Evolutionary conservation across 768 basidiomycete genomes (phyloP), one percentile per base, ranked within the genome.

Genomic region (Tulasnella sp.): DNA sequence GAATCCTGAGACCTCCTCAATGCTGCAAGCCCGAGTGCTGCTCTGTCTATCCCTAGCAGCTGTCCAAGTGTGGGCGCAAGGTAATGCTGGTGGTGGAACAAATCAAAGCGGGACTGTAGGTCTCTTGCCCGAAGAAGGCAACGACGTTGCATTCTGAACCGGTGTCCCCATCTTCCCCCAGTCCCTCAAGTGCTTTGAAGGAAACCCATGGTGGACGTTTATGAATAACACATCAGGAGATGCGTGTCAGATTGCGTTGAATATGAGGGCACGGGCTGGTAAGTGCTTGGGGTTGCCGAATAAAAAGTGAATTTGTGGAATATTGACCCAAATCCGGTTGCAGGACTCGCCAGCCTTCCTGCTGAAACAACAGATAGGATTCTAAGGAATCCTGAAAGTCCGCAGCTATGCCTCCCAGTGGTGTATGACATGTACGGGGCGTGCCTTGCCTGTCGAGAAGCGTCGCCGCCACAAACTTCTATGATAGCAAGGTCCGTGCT

Each of bases 41-140:
- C 73, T 44, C 73, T 74, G 32, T 26, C 73, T 55, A 0, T 35
- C 32, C 32, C 73, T 35, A 15, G 46, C 32, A 74, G 61, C 61
- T 35, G 11, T 35, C 61, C 61, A 67, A 67, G 61, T 67, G 32
- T 67, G 61, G 61, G 61, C 61, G 61, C 61, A 67, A 67, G 61
- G 26, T 32, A 23, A 6, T 13, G 26, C 26, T 32, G 29, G 61
- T 32, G 16, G 29, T 67, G 51, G 51, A 51, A 6, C 51, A 51
- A 32, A 29, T 16, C 29, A 67, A 35, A 67, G 61, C 32, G 32
- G 61, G 29, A 67, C 61, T 26, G 61, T 67, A 67, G 16, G 61
- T 67, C 61, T 26, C 26, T 67, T 32, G 44, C 15, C 11, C 2
- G 16, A 16, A 29, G 16, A 26, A 35, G 29, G 32, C 29, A 16